These are phyloP conservation scores for Colletotrichum sublineola DNA, from an alignment of 2,329 filamentous ascomycete genomes.

Conservation along the genomic window DNA sequence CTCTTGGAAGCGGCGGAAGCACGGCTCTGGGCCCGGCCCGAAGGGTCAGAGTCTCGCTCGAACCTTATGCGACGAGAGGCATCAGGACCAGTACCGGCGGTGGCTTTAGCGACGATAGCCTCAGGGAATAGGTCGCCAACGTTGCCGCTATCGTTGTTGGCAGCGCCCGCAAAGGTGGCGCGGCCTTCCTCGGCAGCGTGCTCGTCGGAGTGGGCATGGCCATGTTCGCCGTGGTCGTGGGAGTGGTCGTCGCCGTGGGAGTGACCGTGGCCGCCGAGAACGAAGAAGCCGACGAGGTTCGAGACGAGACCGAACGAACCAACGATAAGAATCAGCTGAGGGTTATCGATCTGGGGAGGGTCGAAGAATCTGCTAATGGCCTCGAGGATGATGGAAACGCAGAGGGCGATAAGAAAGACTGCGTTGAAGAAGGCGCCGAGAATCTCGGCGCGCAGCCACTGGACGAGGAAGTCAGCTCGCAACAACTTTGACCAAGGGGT, in stretches of 20 bases:
- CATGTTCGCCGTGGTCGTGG: slow-evolving; percentile 58
- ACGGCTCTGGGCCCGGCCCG: slow-evolving; percentile 45
- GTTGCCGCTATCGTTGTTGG: slow-evolving; percentile 70
- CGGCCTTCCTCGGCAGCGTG: slow-evolving; percentile 67
- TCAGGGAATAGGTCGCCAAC: slow-evolving; percentile 74
- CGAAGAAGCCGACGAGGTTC: slow-evolving; percentile 88
- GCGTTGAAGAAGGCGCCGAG: slow-evolving; percentile 97
- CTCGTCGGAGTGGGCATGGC: slow-evolving; percentile 50
- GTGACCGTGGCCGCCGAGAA: slow-evolving; percentile 95
- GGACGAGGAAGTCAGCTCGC: slow-evolving; percentile 20
- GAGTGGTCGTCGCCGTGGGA: slow-evolving; percentile 74
- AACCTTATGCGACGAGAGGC: slow-evolving; percentile 57
- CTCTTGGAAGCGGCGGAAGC: slow-evolving; percentile 52
- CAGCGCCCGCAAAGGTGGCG: slow-evolving; percentile 53
- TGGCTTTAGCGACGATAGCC: slow-evolving; percentile 67
- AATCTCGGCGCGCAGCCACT: slow-evolving; percentile 98
- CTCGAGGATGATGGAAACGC: slow-evolving; percentile 95
- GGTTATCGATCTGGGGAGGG: slow-evolving; percentile 87
- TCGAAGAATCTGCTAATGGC: slow-evolving; percentile 93
- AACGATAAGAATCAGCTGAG: slow-evolving; percentile 89
- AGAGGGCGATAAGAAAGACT: slow-evolving; percentile 96
- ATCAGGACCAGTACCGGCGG: slow-evolving; percentile 50
- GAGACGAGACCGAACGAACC: slow-evolving; percentile 88
- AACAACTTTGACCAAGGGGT: neutral
- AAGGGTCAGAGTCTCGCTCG: slow-evolving; percentile 50